Base-by-base conservation (phyloP, 768 basidiomycete species). In the Suillus subaureus region DNA sequence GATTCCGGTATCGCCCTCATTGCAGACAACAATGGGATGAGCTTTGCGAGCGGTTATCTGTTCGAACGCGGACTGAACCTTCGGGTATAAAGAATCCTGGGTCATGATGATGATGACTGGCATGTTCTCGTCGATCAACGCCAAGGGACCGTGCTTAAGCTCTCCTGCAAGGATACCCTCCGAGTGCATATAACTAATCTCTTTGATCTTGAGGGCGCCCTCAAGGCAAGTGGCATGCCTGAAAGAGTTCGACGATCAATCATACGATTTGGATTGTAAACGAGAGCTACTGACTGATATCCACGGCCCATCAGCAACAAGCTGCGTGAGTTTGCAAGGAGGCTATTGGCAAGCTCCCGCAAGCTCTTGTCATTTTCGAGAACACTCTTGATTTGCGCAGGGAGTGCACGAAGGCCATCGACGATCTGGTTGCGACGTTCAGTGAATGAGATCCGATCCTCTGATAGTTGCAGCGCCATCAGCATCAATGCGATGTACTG, bases 101-200 rank as follows among this genome's bases (percentile, higher is more conserved):
- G 97, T 99, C 97, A 99, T 99, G 81, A 99, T 89, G 80, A 99
- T 94, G 82, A 99, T 99, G 71, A 99, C 94, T 49, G 95, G 88
- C 92, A 97, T 94, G 81, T 97, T 96, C 81, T 99, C 97, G 75
- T 99, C 97, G 72, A 99, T 92, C 70, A 99, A 82, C 62, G 97
- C 97, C 64, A 99, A 89, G 63, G 97, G 97, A 54, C 97, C 97
- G 76, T 99, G 97, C 83, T 99, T 99, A 69, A 99, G 84, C 82
- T 99, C 97, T 70, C 97, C 97, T 28, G 97, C 97, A 64, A 99
- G 89, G 77, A 99, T 98, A 75, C 92, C 92, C 84, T 74, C 72
- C 18, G 73, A 73, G 61, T 77, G 77, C 75, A 81, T 79, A 81
- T 98, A 98, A 64, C 92, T 93, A 77, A 98, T 96, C 84, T 99